Evolutionary conservation across 106 monocot genomes (phyloP), one percentile per base, ranked within the genome.

Genomic region (Dioscorea dumetorum): DNA sequence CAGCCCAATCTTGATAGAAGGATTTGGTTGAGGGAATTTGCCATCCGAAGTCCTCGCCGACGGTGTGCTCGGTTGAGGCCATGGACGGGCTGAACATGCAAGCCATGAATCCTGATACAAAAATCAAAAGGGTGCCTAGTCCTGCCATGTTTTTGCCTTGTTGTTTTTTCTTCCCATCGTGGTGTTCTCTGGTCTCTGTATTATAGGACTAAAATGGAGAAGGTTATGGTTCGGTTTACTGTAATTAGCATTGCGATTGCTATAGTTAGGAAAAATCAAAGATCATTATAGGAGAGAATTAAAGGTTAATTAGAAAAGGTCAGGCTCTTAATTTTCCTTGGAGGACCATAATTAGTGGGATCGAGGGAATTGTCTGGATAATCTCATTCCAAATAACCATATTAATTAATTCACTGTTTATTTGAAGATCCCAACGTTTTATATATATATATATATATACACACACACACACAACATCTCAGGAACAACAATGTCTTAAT

Each of bases 41-140:
- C 89, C 89, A 90, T 16, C 89, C 89, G 50, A 58, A 33, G 69
- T 73, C 67, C 12, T 74, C 80, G 33, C 85, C 89, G 24, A 90
- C 82, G 24, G 85, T 80, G 80, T 90, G 89, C 35, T 79, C 34
- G 20, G 18, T 19, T 9, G 10, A 0, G 8, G 19, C 65, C 20
- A 48, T 33, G 48, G 65, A 48, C 18, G 4, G 8, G 12, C 20
- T 49, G n/a, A 66, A 2, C 20, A 49, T 18, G 34, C 48, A 41
- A 48, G 48, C 21, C 17, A 66, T 66, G 1, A 19, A 33, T 7
- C 12, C 49, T n/a, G 65, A 35, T 12, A 66, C 21, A 12, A 66
- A 9, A 3, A 17, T 20, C 17, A 66, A 8, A 16, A 16, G n/a
- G 33, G 63, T 48, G 3, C 7, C 7, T 0, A 49, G 1, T 20